A percentile compares a stretch with the other conserved stretches of the same genome.
phyloP scores from a whole-genome alignment of 352 stramenopile genomes.

The Aphanomyces cochlioides region DNA sequence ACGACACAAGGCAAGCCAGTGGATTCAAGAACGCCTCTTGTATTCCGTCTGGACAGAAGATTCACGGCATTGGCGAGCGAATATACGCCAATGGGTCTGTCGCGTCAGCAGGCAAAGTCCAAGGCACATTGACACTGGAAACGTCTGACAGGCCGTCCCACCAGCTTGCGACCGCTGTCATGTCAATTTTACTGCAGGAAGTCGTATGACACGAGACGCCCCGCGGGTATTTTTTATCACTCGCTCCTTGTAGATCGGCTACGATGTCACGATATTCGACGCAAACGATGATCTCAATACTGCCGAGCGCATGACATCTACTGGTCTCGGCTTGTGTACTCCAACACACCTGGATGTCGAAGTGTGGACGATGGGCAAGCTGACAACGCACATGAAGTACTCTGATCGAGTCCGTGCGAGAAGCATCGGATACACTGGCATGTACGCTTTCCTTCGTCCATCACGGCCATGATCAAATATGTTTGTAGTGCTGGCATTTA shows the following conservation, averaged over 20 bases:
- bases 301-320: slow-evolving; percentile 41
- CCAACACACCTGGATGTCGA: slow-evolving; percentile 59
- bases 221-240: neutral
- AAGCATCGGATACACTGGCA: slow-evolving; percentile 4
- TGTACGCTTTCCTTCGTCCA: neutral
- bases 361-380: slow-evolving; percentile 43
- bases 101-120: slow-evolving; percentile 23
- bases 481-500: neutral
- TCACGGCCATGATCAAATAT: neutral
- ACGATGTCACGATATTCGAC: slow-evolving; percentile 4
- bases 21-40: neutral
- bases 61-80: slow-evolving; percentile 25
- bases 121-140: slow-evolving; percentile 48
- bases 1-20: slow-evolving; percentile 4
- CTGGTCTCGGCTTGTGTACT: slow-evolving; percentile 38
- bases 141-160: slow-evolving; percentile 42
- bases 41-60: neutral
- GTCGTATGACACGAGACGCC: slow-evolving; percentile 15
- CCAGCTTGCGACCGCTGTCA: slow-evolving; percentile 39
- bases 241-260: slow-evolving; percentile 17
- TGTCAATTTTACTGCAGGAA: slow-evolving; percentile 42
- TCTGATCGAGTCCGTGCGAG: slow-evolving; percentile 37
- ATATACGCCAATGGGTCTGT: slow-evolving; percentile 30
- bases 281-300: neutral
- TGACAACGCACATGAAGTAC: slow-evolving; percentile 40